phyloP scores from a whole-genome alignment of 768 basidiomycete genomes.

The Mycena vulgaris region DNA sequence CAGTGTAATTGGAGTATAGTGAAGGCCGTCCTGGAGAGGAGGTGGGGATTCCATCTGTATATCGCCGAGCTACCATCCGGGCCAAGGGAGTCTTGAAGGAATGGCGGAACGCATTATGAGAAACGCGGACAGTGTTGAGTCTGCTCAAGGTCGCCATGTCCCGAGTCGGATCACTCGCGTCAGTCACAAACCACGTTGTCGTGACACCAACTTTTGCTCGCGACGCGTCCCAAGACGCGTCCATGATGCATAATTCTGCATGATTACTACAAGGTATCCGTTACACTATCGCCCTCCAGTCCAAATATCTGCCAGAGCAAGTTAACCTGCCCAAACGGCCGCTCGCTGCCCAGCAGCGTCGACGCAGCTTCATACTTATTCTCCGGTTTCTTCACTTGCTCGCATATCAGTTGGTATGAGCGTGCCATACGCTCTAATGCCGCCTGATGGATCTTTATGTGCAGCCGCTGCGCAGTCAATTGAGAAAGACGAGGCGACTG shows the following conservation, averaged over 20 bases:
- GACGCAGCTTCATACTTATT: constrained; percentile 94
- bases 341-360: constrained; percentile 85
- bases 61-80: constrained; percentile 4
- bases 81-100: not conserved
- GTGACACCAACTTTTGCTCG: no score
- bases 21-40: constrained; percentile 25
- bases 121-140: constrained; percentile 8
- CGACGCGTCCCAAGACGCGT: no score
- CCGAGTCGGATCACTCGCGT: constrained; percentile 8
- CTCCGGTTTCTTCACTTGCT: constrained; percentile 79
- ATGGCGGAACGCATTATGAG: constrained; percentile 10
- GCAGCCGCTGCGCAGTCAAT: constrained; percentile 77
- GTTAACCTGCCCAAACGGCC: constrained; percentile 86
- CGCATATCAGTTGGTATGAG: constrained; percentile 83
- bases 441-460: constrained; percentile 80
- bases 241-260: no score
- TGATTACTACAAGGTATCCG: constrained; percentile 3
- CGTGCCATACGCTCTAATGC: constrained; percentile 78
- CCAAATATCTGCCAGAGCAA: constrained; percentile 87
- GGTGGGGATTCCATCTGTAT: constrained; percentile 4
- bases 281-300: constrained; percentile 60
- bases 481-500: constrained; percentile 85
- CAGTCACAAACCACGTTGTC: constrained; percentile 14
- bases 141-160: constrained; percentile 29
- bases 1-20: constrained; percentile 34